Evolutionary conservation across 2,329 filamentous ascomycete species (phyloP), one percentile per base, ranked within the genome.

Genomic region (Aureobasidium musti): DNA sequence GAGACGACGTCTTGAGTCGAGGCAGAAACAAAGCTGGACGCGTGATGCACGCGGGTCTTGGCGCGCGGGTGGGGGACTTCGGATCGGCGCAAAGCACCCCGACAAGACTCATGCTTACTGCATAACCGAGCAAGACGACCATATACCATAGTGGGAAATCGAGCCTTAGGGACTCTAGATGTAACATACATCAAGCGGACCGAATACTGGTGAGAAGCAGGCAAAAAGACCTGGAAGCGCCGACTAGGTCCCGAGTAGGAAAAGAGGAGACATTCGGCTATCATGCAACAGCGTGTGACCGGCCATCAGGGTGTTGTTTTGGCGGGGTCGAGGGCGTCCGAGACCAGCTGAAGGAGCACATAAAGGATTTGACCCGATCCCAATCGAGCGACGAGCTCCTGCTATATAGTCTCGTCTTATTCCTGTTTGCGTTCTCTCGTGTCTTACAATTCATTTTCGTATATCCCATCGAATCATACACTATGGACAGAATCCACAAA

Each of bases 301-400:
- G 49, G 49, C 59, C 59, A 63, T 63, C 59, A 63, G 59, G 59
- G 59, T 63, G 39, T 49, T 37, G 19, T n/a, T 47, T 47, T 61
- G 57, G 57, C 57, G 57, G 57, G 57, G 56, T 45, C 19, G 56
- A 30, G 39, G 14, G 39, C 39, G 11, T 47, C 19, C n/a, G 56
- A 61, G 41, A 35, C 26, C 41, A 61, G 41, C 57, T 61, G 41
- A 49, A 39, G 28, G 35, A 35, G 28, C 30, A 61, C n/a, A 37
- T 47, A 19, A 61, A 35, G 57, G 28, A 21, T 23, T 33, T 30
- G 28, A 7, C 13, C 43, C 30, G 5, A 13, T 23, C 28, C 19
- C 28, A 37, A 61, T 19, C 35, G 57, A 35, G n/a, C 41, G 28
- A 37, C 41, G n/a, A 13, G 3, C 19, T 49, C 23, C 21, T 23